Base-by-base conservation (phyloP, 2,329 filamentous ascomycete species). In the Aspergillus pseudoglaucus region DNA sequence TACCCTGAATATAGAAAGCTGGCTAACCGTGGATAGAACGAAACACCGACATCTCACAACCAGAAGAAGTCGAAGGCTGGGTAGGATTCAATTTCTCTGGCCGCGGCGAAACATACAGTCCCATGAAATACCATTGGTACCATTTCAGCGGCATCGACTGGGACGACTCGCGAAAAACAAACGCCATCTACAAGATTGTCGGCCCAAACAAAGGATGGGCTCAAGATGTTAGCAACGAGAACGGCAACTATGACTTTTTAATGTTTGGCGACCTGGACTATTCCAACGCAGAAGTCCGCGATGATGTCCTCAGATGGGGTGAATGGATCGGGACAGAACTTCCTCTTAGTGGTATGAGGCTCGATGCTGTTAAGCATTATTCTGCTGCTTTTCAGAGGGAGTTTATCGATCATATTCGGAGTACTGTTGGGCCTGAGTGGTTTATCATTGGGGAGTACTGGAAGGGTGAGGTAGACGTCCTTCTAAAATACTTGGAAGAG, bases 231-330 rank as follows among this genome's bases (percentile, higher is more conserved):
- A 81, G 81, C 23, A 75, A 78, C 17, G 74, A 85, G 62, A 77
- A 81, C 53, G 85, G 85, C 6, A 88, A 88, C 58, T 82, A 79
- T 44, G 75, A 77, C 54, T 87, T 82, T 59, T 75, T 88, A 14
- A 87, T 88, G 82, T 87, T 86, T 56, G 80, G 82, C 5, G 81
- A 88, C 62, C 64, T 88, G 35, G 84, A 88, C 63, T 84, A 85
- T 61, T 66, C 70, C 2, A 76, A 85, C 48, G 73, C 74, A 0
- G 84, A 86, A 55, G 84, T 88, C 8, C 72, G 75, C 30, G 64
- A 75, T 3, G 85, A 88, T 53, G 76, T 87, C 3, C 71, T 83
- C 46, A 73, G 75, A 44, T 88, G 85, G 85, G 82, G 81, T 2
- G 69, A 76, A 4, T 89, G 85, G 85, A 73, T 89, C 48, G 75